A percentile compares a stretch with the other conserved stretches of the same genome.
Evolutionary conservation across 176 grass and related monocot species (phyloP).

Genomic region (Saccharum officinarum): DNA sequence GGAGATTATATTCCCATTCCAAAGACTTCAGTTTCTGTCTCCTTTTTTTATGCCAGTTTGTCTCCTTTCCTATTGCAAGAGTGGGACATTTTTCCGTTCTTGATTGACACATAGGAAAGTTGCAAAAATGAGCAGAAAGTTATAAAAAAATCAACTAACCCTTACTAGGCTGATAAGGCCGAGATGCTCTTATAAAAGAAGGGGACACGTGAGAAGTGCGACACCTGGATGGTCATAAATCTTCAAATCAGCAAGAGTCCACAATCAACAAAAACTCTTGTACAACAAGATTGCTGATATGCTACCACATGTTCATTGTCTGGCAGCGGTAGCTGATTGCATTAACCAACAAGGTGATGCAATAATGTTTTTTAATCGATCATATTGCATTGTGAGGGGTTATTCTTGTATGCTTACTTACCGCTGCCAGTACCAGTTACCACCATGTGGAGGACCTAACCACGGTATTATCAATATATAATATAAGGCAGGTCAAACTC

Average conservation of each 20-base stretch:
- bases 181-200: slow-evolving; percentile 48
- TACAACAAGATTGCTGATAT: not conserved
- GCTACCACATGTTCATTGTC: not conserved
- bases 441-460: not conserved
- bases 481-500: slow-evolving; percentile 24
- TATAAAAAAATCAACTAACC: slow-evolving; percentile 29
- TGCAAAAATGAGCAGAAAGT: slow-evolving; percentile 13
- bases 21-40: not conserved
- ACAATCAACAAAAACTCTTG: not conserved
- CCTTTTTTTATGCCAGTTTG: too few relatives aligned
- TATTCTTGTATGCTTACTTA: not conserved
- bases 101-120: slow-evolving; percentile 26
- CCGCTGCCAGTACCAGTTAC: not conserved
- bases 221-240: slow-evolving; percentile 4
- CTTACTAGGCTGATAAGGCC: slow-evolving; percentile 10
- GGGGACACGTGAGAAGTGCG: not conserved
- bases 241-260: not conserved
- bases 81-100: not conserved
- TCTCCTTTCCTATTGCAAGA: slow-evolving; percentile 26
- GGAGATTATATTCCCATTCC: slow-evolving; percentile 15
- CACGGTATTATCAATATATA: too few relatives aligned
- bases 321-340: not conserved
- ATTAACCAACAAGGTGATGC: not conserved
- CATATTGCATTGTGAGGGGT: not conserved
- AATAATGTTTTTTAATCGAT: not conserved